Percentiles rank a stretch among this genome's conserved stretches.
These are phyloP conservation scores for Ascochyta pisi DNA, from an alignment of 2,329 filamentous ascomycete species.

Conservation along the genomic window DNA sequence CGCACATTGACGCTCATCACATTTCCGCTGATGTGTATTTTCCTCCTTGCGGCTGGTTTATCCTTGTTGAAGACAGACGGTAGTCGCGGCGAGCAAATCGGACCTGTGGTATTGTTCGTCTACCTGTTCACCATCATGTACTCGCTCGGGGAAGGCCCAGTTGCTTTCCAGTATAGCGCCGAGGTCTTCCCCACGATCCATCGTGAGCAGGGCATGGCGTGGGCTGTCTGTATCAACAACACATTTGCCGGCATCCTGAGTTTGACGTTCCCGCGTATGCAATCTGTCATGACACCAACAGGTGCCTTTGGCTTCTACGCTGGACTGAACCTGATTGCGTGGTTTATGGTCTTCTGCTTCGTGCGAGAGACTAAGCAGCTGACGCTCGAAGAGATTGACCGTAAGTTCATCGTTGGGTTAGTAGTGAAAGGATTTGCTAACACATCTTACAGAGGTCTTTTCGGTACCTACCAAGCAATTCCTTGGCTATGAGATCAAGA, in stretches of 20 bases:
- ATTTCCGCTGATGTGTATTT: constrained; percentile 48
- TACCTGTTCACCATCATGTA: constrained; percentile 49
- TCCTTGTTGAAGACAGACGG: constrained; percentile 39
- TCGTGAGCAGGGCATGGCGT: constrained; percentile 51
- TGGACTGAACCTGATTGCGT: constrained; percentile 50
- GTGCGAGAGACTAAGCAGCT: constrained; percentile 50
- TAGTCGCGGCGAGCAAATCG: constrained; percentile 34
- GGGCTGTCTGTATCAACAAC: constrained; percentile 53
- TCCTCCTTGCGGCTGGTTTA: constrained; percentile 45
- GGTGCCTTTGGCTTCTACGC: constrained; percentile 53
- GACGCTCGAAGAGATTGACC: constrained; percentile 48
- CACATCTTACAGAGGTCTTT: constrained; percentile 36
- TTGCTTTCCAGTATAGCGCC: constrained; percentile 56
- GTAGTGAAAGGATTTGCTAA: not conserved
- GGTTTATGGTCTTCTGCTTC: constrained; percentile 51
- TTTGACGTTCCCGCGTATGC: constrained; percentile 50
- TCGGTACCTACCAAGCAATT: constrained; percentile 46
- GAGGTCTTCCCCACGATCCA: constrained; percentile 49
- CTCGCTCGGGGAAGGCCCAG: constrained; percentile 54
- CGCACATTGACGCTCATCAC: constrained; percentile 43
- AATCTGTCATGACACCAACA: constrained; percentile 46
- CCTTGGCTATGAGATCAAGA: constrained; percentile 49
- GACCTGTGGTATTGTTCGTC: constrained; percentile 44
- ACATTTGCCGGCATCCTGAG: constrained; percentile 50
- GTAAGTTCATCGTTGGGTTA: constrained; percentile 1